Conservation (phyloP, 2,329 filamentous ascomycete species). For the Pseudogymnoascus sp. region DNA sequence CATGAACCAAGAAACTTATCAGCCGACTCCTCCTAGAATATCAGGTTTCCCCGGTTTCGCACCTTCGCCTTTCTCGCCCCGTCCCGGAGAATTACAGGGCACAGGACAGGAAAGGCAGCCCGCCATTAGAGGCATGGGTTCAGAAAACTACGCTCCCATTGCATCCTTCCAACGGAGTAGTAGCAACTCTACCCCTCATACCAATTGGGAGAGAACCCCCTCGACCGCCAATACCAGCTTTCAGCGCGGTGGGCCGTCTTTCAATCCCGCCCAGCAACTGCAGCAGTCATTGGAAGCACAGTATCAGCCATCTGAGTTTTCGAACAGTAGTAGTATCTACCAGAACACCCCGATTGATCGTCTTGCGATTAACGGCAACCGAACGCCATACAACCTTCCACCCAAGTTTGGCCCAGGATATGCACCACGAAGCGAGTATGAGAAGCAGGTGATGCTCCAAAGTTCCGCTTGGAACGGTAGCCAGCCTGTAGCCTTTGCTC, state of each 20-base stretch:
- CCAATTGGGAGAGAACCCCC: slow-evolving; percentile 12
- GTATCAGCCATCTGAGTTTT: slow-evolving; percentile 32
- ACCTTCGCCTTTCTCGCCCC: slow-evolving; percentile 36
- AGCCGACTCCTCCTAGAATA: slow-evolving; percentile 27
- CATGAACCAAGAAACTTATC: not conserved
- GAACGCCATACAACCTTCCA: not conserved
- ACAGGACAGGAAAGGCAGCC: not conserved
- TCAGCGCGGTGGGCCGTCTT: slow-evolving; percentile 8
- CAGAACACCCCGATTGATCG: slow-evolving; percentile 34
- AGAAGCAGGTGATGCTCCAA: slow-evolving; percentile 23
- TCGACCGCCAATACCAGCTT: slow-evolving; percentile 27
- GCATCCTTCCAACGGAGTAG: slow-evolving; percentile 16
- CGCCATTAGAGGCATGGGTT: not conserved
- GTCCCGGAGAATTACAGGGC: slow-evolving; percentile 28
- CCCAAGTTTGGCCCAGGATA: slow-evolving; percentile 11
- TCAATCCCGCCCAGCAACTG: slow-evolving; percentile 9
- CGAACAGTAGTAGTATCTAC: slow-evolving; percentile 43
- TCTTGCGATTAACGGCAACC: not conserved
- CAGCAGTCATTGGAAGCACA: slow-evolving; percentile 20
- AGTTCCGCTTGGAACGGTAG: slow-evolving; percentile 23
- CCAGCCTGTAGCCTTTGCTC: slow-evolving; percentile 13
- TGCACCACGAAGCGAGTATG: slow-evolving; percentile 21
- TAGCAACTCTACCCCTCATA: slow-evolving; percentile 8
- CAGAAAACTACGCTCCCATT: not conserved
- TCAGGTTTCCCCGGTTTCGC: slow-evolving; percentile 35